These are phyloP conservation scores for Dioscorea dumetorum DNA, from an alignment of 106 monocot genomes.

Conservation along the genomic window DNA sequence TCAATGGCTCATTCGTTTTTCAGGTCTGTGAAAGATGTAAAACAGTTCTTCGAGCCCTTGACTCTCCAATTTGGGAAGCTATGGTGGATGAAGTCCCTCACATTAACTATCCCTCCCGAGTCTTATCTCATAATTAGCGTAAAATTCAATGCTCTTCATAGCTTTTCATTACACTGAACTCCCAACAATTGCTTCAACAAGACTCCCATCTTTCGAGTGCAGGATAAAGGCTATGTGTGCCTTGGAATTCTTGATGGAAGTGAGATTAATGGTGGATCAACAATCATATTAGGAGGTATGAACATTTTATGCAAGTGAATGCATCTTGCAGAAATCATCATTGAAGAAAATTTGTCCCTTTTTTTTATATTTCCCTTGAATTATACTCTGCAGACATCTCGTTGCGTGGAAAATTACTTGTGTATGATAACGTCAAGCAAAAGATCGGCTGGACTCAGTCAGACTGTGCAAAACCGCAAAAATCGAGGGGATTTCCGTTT, in stretches of 20 bases:
- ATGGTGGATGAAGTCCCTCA: slow-evolving; percentile 48
- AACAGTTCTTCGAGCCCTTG: slow-evolving; percentile 65
- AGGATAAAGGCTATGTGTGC: slow-evolving; percentile 76
- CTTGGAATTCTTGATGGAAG: slow-evolving; percentile 78
- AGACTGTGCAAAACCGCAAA: slow-evolving; percentile 49
- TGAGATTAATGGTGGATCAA: slow-evolving; percentile 57
- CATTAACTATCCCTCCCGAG: slow-evolving; percentile 63
- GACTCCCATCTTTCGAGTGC: slow-evolving; percentile 9
- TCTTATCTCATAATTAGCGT: slow-evolving; percentile 74
- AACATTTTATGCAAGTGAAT: too few relatives aligned
- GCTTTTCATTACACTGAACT: background rate
- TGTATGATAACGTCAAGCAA: slow-evolving; percentile 62
- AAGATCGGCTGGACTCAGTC: slow-evolving; percentile 63
- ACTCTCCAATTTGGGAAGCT: slow-evolving; percentile 61
- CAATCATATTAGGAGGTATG: slow-evolving; percentile 80
- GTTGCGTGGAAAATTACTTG: slow-evolving; percentile 52
- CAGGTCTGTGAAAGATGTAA: slow-evolving; percentile 68
- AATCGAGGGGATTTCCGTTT: slow-evolving; percentile 36
- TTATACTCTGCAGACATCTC: slow-evolving; percentile 55
- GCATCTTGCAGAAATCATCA: too few relatives aligned
- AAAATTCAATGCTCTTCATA: slow-evolving; percentile 9
- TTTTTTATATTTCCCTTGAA: too few relatives aligned
- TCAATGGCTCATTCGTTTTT: background rate
- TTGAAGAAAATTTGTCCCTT: too few relatives aligned
- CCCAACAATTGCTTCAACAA: background rate